These are phyloP conservation scores for Trametes cinnabarina DNA, from an alignment of 768 basidiomycete species.

Conservation along the genomic window DNA sequence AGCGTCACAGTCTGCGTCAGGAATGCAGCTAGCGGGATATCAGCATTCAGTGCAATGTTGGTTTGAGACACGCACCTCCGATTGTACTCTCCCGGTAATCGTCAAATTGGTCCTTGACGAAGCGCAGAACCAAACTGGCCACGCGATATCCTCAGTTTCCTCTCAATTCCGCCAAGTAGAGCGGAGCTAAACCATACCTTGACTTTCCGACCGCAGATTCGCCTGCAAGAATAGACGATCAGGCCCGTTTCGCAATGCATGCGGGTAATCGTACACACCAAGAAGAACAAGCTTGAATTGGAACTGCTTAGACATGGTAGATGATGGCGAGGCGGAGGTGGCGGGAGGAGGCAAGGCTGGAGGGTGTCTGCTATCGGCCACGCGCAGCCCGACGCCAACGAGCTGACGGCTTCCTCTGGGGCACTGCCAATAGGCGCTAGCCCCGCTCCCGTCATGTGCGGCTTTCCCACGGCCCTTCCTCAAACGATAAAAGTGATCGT, in stretches of 20 bases:
- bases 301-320: constrained; percentile 83
- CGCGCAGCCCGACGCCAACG: constrained; percentile 13
- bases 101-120: constrained; percentile 95
- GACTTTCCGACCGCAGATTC: constrained; percentile 98
- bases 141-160: constrained; percentile 17
- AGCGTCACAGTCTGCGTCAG: constrained; percentile 95
- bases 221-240: constrained; percentile 47
- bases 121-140: constrained; percentile 83
- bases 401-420: constrained; percentile 5
- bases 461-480: constrained; percentile 12
- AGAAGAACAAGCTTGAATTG: constrained; percentile 97
- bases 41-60: constrained; percentile 27
- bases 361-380: constrained; percentile 17
- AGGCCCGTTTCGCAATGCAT: not conserved
- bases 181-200: constrained; percentile 47
- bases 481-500: constrained; percentile 12
- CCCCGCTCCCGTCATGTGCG: not conserved
- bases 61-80: constrained; percentile 52
- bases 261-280: constrained; percentile 48
- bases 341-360: constrained; percentile 19
- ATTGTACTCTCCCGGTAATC: constrained; percentile 95
- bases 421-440: constrained; percentile 1
- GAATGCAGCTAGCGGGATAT: constrained; percentile 73
- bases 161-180: constrained; percentile 24
- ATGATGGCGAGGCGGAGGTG: constrained; percentile 30